These are phyloP conservation scores for Macrocybe gigantea DNA, from an alignment of 768 basidiomycete species.

Conservation along the genomic window DNA sequence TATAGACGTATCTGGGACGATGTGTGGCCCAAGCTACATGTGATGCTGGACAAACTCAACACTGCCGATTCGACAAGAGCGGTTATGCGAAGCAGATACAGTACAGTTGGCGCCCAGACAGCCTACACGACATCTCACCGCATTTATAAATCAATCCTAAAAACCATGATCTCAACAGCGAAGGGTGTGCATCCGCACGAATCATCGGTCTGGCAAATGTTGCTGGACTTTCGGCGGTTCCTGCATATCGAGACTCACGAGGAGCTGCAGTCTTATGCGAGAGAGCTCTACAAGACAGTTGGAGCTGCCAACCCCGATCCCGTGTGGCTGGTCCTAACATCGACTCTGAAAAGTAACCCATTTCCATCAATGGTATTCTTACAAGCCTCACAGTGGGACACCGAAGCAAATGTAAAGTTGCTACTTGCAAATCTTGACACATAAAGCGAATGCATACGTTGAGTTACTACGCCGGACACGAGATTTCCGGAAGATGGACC, in stretches of 20 bases:
- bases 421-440: conserved; percentile 20
- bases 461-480: too few relatives aligned
- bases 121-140: conserved; percentile 80
- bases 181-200: conserved; percentile 68
- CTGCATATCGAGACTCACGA: conserved; percentile 59
- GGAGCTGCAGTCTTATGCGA: conserved; percentile 67
- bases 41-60: conserved; percentile 54
- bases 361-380: conserved; percentile 44
- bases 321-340: conserved; percentile 73
- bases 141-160: conserved; percentile 69
- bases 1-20: conserved; percentile 82
- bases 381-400: conserved; percentile 56
- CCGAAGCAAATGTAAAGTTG: conserved; percentile 34
- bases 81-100: conserved; percentile 47
- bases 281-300: conserved; percentile 58
- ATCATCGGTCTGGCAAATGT: conserved; percentile 72
- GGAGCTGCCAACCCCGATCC: conserved; percentile 65
- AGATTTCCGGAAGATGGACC: neutral
- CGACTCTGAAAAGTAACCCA: conserved; percentile 38
- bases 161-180: conserved; percentile 64
- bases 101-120: conserved; percentile 55
- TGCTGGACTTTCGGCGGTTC: conserved; percentile 73
- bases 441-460: neutral
- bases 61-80: conserved; percentile 63
- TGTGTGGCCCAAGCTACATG: conserved; percentile 80